Evolutionary conservation across 768 basidiomycete genomes (phyloP), one percentile per base, ranked within the genome.

Genomic region (Lactarius trivialis): DNA sequence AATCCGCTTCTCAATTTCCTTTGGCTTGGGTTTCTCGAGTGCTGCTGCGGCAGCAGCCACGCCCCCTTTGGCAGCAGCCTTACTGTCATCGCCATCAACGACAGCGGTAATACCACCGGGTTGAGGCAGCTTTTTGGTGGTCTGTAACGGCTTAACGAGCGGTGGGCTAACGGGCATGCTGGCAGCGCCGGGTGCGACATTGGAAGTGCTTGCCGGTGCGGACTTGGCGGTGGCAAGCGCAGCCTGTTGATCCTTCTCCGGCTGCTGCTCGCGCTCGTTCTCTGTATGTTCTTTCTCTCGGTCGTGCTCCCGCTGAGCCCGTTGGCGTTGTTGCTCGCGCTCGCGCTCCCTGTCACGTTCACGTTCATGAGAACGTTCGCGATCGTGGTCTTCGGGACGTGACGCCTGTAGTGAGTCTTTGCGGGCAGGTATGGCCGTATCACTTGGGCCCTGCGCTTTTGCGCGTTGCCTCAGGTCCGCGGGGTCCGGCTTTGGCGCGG

Each of bases 1-100:
- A 69, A 98, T 96, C 64, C 96, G 82, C 76, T 93, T 89, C 74
- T 95, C 85, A 12, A 76, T 71, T 60, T 78, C 85, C 73, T 88
- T 89, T 58, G 85, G 82, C 65, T 80, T 79, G 55, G 77, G 77
- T 39, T 73, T 75, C 70, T 80, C 86, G 65, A 89, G 82, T 64
- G 88, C 77, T 37, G 88, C 81, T 0, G 79, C 86, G 15, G 91
- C 88, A 1, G 87, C 87, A 0, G 88, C 87, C 1, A 86, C 84
- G 9, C 80, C 78, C 3, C 76, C 72, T 49, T 74, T 37, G 7
- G 41, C 21, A 41, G 24, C 0, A n/a, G 30, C 75, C 50, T 77
- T 74, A 30, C 72, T 71, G 57, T 83, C 84, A 59, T 80, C 79
- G 28, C 80, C 79, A 60, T 81, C 77, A 21, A 67, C 57, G 7